These are phyloP conservation scores for Limtongozyma cylindracea DNA, from an alignment of 805 yeast species.

Conservation along the genomic window DNA sequence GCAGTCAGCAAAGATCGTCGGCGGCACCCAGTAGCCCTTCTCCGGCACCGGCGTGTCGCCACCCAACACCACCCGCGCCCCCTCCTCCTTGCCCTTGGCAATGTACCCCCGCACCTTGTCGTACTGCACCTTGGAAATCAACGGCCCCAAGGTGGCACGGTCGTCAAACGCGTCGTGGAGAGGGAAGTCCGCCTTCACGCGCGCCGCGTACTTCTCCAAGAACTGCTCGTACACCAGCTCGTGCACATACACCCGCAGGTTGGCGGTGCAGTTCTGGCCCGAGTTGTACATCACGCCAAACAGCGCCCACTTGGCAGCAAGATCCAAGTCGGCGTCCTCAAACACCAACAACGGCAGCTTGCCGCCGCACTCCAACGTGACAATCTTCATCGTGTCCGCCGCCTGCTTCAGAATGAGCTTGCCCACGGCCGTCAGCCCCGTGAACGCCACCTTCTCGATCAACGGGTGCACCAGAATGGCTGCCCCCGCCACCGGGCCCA, in stretches of 20 bases:
- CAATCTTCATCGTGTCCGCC: conserved; percentile 35
- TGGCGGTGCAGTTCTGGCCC: conserved; percentile 75
- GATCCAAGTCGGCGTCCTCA: conserved; percentile 43
- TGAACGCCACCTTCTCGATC: conserved; percentile 48
- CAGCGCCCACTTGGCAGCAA: conserved; percentile 43
- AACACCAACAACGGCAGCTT: conserved; percentile 61
- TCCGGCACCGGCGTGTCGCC: conserved; percentile 26
- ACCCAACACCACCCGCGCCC: conserved; percentile 21
- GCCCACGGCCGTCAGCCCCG: conserved; percentile 61
- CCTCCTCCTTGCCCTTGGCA: conserved; percentile 24
- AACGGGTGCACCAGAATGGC: conserved; percentile 22
- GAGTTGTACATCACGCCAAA: conserved; percentile 70
- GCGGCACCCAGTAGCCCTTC: conserved; percentile 26
- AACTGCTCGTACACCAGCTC: conserved; percentile 38
- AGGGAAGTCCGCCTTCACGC: conserved; percentile 18
- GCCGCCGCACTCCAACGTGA: conserved; percentile 58
- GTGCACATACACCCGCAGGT: conserved; percentile 48
- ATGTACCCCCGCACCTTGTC: conserved; percentile 27
- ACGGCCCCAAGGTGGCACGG: conserved; percentile 26
- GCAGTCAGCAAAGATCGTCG: conserved; percentile 25
- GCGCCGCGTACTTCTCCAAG: conserved; percentile 17
- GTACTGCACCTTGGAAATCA: conserved; percentile 24
- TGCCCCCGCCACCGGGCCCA: conserved; percentile 26
- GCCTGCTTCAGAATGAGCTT: conserved; percentile 38
- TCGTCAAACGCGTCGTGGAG: conserved; percentile 31